Base-by-base conservation (phyloP, 2,329 filamentous ascomycete species). In the Cercospora sp. region DNA sequence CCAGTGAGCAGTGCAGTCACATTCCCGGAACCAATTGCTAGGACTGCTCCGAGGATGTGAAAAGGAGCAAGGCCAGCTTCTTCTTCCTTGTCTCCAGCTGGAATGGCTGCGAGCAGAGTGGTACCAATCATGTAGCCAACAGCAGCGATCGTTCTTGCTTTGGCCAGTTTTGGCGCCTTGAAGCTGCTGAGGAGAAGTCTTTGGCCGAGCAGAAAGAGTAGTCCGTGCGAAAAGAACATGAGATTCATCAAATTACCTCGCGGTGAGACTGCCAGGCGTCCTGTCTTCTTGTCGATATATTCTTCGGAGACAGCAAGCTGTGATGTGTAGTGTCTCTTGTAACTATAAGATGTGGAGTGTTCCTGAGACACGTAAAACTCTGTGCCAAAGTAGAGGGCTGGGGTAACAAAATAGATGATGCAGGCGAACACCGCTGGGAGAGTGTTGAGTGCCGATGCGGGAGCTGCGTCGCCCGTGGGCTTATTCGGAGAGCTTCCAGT, bases 1-100 rank as follows among this genome's bases (percentile, higher is more conserved):
- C 68, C 68, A 6, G 69, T 53, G 3, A 71, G 30, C 10, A 71
- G 10, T 12, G 67, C 66, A 32, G 66, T 71, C 8, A 69, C 32
- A 18, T 69, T 71, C 2, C 61, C 67, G 6, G 55, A 45, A 26
- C 21, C 43, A 3, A 71, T 71, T 6, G 60, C 64, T 0, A 69
- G 18, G n/a, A 43, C 21, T 7, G 67, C 69, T 32, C 69, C 69
- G 21, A 69, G 16, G 0, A 53, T 16, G 60, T 71, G 69, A 59
- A 65, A 49, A 6, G 60, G 30, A 0, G 40, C 59, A 16, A 53
- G 30, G 7, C 64, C 61, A 12, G 60, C 53, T 45, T 70, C 45
- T 12, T 40, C 55, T 58, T 68, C 60, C 7, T 59, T 61, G n/a
- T 63, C 53, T 8, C 66, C 66, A 6, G 60, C 64, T 45, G 66